A percentile compares a stretch with the other conserved stretches of the same genome.
These are phyloP conservation scores for Panicum miliaceum DNA, from an alignment of 176 grass and related monocot genomes.

Conservation along the genomic window DNA sequence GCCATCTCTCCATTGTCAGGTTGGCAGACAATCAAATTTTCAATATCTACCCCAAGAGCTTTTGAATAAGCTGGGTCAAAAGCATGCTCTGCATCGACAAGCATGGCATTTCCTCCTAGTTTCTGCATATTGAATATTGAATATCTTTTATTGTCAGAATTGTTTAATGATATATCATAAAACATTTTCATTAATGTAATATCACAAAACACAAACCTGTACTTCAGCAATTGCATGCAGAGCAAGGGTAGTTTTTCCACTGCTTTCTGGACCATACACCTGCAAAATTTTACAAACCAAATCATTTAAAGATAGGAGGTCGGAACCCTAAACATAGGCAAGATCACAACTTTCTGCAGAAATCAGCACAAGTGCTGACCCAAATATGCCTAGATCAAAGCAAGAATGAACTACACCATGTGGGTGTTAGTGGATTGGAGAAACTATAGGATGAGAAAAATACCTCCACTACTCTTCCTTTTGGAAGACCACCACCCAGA, in stretches of 20 bases:
- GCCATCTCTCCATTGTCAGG: constrained; percentile 99
- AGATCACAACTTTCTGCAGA: constrained; percentile 10
- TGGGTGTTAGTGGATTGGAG: not conserved
- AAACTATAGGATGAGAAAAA: constrained; percentile 40
- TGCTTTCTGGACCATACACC: constrained; percentile 96
- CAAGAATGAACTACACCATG: constrained; percentile 3
- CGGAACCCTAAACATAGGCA: not conserved
- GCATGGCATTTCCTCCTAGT: constrained; percentile 96
- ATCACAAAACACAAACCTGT: constrained; percentile 62
- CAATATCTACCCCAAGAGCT: constrained; percentile 92
- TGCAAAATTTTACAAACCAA: constrained; percentile 36
- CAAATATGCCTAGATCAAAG: constrained; percentile 25
- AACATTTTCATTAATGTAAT: constrained; percentile 12
- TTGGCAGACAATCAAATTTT: constrained; percentile 98
- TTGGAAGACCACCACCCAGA: constrained; percentile 87
- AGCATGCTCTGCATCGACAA: constrained; percentile 97
- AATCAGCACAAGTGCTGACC: constrained; percentile 13
- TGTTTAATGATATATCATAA: not conserved
- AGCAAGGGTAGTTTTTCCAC: constrained; percentile 96
- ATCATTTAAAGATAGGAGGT: not conserved
- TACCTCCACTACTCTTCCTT: constrained; percentile 99
- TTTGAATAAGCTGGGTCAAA: constrained; percentile 99
- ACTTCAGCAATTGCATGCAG: constrained; percentile 98
- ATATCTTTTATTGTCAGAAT: not conserved
- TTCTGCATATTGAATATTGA: constrained; percentile 65